phyloP scores from a whole-genome alignment of 495 filamentous ascomycete genomes.

The Penicillium chermesinum region DNA sequence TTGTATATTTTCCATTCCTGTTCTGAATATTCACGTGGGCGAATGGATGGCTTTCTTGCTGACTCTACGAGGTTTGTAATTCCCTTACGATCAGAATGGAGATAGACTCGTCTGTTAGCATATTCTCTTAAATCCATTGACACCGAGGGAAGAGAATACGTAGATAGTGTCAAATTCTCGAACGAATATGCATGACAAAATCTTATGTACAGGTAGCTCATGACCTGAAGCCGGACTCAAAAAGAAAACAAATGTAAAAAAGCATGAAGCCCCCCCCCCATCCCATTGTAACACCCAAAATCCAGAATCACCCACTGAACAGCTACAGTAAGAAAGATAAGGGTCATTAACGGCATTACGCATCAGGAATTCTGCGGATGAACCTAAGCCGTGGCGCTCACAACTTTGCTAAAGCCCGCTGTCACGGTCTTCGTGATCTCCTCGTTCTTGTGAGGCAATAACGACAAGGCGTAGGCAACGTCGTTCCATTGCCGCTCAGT shows the following conservation, averaged over 20 bases:
- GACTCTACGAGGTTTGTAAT: background rate
- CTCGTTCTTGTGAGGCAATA: conserved; percentile 96
- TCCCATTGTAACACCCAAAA: background rate
- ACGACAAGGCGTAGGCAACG: conserved; percentile 81
- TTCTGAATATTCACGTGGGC: conserved; percentile 11
- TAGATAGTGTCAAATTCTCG: too few species aligned
- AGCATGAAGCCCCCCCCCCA: background rate
- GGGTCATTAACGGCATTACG: conserved; percentile 18
- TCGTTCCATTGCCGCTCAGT: conserved; percentile 96
- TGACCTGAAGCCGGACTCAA: too few species aligned
- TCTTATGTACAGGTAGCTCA: too few species aligned
- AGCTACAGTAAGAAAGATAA: conserved; percentile 4
- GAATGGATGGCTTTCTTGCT: conserved; percentile 3
- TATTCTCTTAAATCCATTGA: background rate
- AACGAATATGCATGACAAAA: too few species aligned
- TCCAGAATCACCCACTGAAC: background rate
- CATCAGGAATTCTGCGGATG: conserved; percentile 2
- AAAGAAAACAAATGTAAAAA: too few species aligned
- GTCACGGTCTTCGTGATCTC: conserved; percentile 81
- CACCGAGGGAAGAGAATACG: too few species aligned
- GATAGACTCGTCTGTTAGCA: conserved; percentile 5
- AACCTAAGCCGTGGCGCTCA: conserved; percentile 57
- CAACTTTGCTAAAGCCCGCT: conserved; percentile 76
- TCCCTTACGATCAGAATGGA: conserved; percentile 7
- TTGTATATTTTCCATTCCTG: conserved; percentile 1